These are phyloP conservation scores for Penicillium sp. DNA, from an alignment of 2,329 filamentous ascomycete species.

Conservation along the genomic window DNA sequence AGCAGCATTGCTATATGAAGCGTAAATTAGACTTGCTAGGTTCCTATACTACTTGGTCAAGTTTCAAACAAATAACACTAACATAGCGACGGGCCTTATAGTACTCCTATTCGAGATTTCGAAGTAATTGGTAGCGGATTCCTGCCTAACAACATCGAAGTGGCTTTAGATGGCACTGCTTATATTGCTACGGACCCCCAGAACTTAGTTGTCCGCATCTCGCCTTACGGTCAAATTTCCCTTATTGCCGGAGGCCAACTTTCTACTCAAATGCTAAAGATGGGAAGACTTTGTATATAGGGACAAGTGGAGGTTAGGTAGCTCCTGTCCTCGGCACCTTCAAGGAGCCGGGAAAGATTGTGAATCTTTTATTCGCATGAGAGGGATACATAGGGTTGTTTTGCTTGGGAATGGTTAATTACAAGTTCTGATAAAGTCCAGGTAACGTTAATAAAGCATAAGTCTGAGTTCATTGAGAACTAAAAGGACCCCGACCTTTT, in stretches of 20 bases:
- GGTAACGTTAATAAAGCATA: too few relatives aligned
- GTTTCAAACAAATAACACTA: too few relatives aligned
- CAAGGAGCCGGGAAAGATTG: conserved; percentile 21
- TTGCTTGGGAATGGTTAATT: background rate
- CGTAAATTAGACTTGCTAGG: too few relatives aligned
- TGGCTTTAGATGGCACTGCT: conserved; percentile 17
- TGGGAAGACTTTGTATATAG: conserved; percentile 20
- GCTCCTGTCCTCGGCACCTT: conserved; percentile 22
- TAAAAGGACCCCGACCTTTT: too few relatives aligned
- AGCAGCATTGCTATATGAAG: too few relatives aligned
- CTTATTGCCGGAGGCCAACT: conserved; percentile 21
- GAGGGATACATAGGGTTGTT: background rate
- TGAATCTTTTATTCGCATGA: conserved; percentile 7
- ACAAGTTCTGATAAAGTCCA: background rate
- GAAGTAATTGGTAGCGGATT: conserved; percentile 22
- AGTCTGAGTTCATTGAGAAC: too few relatives aligned
- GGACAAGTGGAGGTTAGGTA: conserved; percentile 23
- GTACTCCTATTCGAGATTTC: conserved; percentile 14
- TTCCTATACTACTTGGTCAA: too few relatives aligned
- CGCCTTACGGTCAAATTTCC: conserved; percentile 18
- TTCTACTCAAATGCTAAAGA: conserved; percentile 18
- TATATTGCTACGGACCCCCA: conserved; percentile 23
- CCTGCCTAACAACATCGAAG: conserved; percentile 21
- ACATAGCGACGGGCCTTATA: too few relatives aligned
- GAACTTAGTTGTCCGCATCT: conserved; percentile 22